These are phyloP conservation scores for Keithomyces neogunnii DNA, from an alignment of 2,329 filamentous ascomycete genomes.

Conservation along the genomic window DNA sequence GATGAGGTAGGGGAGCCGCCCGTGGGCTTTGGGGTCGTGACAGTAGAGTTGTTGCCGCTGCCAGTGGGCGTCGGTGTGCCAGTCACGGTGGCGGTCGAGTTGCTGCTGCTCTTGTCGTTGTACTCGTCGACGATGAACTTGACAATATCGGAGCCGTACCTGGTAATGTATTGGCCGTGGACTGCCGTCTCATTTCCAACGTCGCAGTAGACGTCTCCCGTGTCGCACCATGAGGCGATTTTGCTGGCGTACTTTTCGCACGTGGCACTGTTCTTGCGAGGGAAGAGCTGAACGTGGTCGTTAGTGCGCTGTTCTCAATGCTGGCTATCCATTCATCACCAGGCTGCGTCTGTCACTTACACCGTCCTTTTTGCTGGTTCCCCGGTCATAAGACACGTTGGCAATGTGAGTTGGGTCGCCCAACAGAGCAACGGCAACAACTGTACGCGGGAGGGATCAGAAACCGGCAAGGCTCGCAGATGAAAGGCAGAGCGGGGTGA, in stretches of 20 bases:
- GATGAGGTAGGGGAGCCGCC: background rate
- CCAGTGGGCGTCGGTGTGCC: background rate
- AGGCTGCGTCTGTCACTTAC: conserved; percentile 18
- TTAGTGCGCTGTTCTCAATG: background rate
- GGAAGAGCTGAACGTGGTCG: conserved; percentile 22
- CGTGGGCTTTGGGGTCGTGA: background rate
- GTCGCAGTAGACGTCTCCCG: conserved; percentile 32
- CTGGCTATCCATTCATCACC: too few relatives aligned
- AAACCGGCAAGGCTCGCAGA: background rate
- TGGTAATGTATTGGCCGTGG: conserved; percentile 27
- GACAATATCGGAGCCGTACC: conserved; percentile 25
- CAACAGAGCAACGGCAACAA: conserved; percentile 31
- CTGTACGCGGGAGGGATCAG: conserved; percentile 13
- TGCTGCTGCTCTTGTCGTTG: background rate
- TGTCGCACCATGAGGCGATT: conserved; percentile 32
- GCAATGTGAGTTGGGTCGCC: conserved; percentile 32
- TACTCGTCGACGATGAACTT: conserved; percentile 27
- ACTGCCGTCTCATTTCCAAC: conserved; percentile 18
- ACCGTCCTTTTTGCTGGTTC: conserved; percentile 27
- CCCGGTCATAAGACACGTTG: conserved; percentile 26
- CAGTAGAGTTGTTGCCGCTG: background rate
- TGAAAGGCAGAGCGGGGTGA: too few relatives aligned
- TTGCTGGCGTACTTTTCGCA: conserved; percentile 28
- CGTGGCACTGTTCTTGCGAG: conserved; percentile 22
- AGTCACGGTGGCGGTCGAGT: conserved; percentile 4